Percentiles rank a stretch among this genome's conserved stretches.
These are phyloP conservation scores for Beauveria caledonica DNA, from an alignment of 2,329 filamentous ascomycete genomes.

Conservation along the genomic window DNA sequence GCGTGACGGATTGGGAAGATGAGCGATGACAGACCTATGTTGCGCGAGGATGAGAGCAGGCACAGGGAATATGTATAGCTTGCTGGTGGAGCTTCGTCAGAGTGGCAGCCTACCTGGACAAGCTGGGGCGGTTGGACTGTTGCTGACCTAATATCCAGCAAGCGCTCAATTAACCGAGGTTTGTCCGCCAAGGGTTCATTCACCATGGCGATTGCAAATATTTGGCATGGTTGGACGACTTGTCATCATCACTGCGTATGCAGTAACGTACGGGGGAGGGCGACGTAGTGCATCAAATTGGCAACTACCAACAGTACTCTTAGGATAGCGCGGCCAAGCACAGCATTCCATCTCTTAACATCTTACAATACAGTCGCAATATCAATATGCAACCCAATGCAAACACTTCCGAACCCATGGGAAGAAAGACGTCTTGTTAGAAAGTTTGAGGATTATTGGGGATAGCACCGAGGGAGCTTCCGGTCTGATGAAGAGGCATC, in stretches of 20 bases:
- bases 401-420: neutral
- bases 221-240: too few species aligned
- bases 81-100: conserved; percentile 30
- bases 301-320: too few species aligned
- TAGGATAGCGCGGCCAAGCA: too few species aligned
- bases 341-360: too few species aligned
- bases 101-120: conserved; percentile 27
- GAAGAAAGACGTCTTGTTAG: conserved; percentile 13
- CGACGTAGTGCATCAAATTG: too few species aligned
- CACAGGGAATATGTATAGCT: conserved; percentile 10
- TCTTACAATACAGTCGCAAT: too few species aligned
- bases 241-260: too few species aligned
- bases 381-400: too few species aligned
- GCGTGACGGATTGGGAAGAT: conserved; percentile 7
- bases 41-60: conserved; percentile 7
- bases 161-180: too few species aligned
- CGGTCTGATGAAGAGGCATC: neutral
- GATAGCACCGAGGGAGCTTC: neutral
- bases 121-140: neutral
- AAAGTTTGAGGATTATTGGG: conserved; percentile 13
- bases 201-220: too few species aligned
- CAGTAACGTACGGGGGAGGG: too few species aligned
- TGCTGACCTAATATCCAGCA: neutral
- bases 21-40: conserved; percentile 14
- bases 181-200: too few species aligned